A percentile compares a stretch with the other conserved stretches of the same genome.
phyloP scores from a whole-genome alignment of 768 basidiomycete species.

The Melanogaster broomeanus region DNA sequence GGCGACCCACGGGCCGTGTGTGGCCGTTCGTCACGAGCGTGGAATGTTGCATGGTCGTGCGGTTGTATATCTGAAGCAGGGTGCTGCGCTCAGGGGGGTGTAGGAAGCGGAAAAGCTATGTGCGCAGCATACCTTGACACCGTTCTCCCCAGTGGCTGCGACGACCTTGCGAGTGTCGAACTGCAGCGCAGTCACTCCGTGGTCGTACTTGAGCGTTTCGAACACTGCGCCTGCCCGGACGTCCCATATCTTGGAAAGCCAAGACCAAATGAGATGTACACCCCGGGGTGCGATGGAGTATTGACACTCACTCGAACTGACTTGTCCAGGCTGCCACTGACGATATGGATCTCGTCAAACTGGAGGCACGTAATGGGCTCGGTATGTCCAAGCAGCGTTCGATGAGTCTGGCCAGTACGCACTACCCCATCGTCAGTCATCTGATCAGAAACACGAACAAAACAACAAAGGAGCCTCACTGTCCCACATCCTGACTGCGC shows the following conservation, averaged over 20 bases:
- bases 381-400: conserved; percentile 91
- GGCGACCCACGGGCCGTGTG: conserved; percentile 78
- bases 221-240: conserved; percentile 85
- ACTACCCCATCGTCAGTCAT: conserved; percentile 48
- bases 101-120: not conserved
- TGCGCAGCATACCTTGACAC: conserved; percentile 65
- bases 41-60: conserved; percentile 88
- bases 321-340: conserved; percentile 92
- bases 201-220: conserved; percentile 90
- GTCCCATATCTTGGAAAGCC: conserved; percentile 82
- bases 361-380: conserved; percentile 92
- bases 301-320: conserved; percentile 69
- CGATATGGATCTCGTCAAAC: conserved; percentile 94
- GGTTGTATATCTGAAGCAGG: conserved; percentile 78
- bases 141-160: conserved; percentile 91
- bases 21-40: conserved; percentile 91
- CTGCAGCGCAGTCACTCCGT: conserved; percentile 87
- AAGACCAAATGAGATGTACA: not conserved
- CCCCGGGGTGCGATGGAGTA: not conserved
- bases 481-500: conserved; percentile 99
- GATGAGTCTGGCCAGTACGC: conserved; percentile 96
- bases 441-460: not conserved
- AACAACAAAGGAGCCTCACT: conserved; percentile 57
- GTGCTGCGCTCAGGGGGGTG: not conserved
- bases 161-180: conserved; percentile 95